Evolutionary conservation across 495 filamentous ascomycete species (phyloP), one percentile per base, ranked within the genome.

Genomic region (Lophiotrema nucula): DNA sequence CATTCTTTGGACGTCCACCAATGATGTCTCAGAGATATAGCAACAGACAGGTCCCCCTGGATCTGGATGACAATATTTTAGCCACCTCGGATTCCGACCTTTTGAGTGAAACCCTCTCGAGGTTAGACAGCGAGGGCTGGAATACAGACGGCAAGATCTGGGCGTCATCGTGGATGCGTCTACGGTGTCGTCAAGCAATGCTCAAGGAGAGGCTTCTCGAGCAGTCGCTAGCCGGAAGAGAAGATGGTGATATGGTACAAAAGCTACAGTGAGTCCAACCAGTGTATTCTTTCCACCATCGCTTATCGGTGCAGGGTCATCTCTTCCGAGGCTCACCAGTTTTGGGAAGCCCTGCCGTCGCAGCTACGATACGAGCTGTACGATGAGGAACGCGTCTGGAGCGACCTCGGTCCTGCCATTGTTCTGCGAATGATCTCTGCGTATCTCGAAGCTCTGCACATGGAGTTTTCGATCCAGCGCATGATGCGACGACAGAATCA

Each of bases 1-100:
- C 61, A 2, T 64, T 64, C 38, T 64, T 59, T 25, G 61, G 61
- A 10, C 61, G 61, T 13, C 61, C 61, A 3, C 61, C 54, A 2
- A 53, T 59, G 55, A 64, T 64, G 55, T 28, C 48, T 4, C 8
- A 43, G 6, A 46, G 56, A 1, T 64, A 64, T 26, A 59, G 55
- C 37, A 46, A 59, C 35, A 54, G 61, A 1, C 47, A 55, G 25
- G 16, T 47, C 16, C 54, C 61, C 1, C 27, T 64, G 5, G 61
- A 64, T 39, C 27, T 64, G 15, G 55, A 64, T 24, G 61, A 64
- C 25, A 24, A 53, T 19, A 51, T 51, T 18, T 13, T 64, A 4
- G 19, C 45, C 1, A 58, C 41, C 15, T 26, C 28, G 2, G 61
- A 64, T 26, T 3, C 50, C 6, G 38, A 48, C 10, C 3, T 55